A percentile compares a stretch with the other conserved stretches of the same genome.
These are phyloP conservation scores for Aspergillus caelatus DNA, from an alignment of 2,329 filamentous ascomycete genomes.

Conservation along the genomic window DNA sequence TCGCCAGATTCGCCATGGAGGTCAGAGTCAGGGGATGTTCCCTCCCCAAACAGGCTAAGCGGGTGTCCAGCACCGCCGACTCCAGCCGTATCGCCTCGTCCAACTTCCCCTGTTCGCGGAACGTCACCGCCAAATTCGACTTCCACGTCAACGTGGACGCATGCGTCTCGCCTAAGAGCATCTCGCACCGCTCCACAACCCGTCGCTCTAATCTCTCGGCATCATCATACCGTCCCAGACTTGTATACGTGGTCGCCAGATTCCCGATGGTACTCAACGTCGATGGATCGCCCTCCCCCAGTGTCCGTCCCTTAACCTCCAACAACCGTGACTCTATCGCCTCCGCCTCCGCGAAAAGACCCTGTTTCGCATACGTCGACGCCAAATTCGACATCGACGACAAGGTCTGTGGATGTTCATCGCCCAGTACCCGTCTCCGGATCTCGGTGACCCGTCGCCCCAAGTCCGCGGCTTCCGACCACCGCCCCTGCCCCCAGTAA, in stretches of 20 bases:
- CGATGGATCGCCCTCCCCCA: constrained; percentile 8
- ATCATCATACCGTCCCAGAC: constrained; percentile 11
- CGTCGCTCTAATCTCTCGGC: constrained; percentile 9
- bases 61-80: constrained; percentile 5
- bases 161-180: constrained; percentile 5
- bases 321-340: constrained; percentile 2
- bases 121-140: constrained; percentile 11
- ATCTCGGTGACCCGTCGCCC: constrained; percentile 5
- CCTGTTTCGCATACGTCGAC: constrained; percentile 10
- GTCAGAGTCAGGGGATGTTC: constrained; percentile 9
- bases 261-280: constrained; percentile 14
- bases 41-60: not conserved
- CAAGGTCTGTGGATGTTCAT: constrained; percentile 11
- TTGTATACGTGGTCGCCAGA: constrained; percentile 10
- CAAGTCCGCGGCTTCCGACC: constrained; percentile 9
- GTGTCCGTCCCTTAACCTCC: constrained; percentile 2
- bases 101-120: constrained; percentile 12
- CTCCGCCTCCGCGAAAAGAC: constrained; percentile 8
- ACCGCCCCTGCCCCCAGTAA: constrained; percentile 13
- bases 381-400: constrained; percentile 15
- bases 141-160: constrained; percentile 7
- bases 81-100: constrained; percentile 9
- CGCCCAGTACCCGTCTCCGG: constrained; percentile 2
- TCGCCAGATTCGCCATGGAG: constrained; percentile 14
- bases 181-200: constrained; percentile 6